Evolutionary conservation across 768 basidiomycete species (phyloP).

Genomic region (Paxillus rubicundulus): DNA sequence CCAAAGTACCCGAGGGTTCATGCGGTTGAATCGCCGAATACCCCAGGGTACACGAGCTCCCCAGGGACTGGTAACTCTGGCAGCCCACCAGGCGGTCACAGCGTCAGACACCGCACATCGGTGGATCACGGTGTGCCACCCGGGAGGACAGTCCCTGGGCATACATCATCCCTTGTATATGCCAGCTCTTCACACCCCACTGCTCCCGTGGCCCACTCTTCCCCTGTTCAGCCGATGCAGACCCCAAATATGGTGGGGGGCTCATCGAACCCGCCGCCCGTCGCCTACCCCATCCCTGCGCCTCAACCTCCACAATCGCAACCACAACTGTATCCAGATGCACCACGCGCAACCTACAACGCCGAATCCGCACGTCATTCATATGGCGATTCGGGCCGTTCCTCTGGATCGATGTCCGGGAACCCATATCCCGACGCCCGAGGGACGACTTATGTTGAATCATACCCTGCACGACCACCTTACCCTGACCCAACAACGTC

Average conservation of each 20-base stretch:
- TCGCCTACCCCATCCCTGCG: conserved; percentile 20
- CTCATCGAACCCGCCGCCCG: conserved; percentile 23
- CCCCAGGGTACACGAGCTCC: conserved; percentile 45
- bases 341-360: conserved; percentile 19
- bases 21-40: conserved; percentile 47
- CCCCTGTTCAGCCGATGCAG: conserved; percentile 24
- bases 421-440: conserved; percentile 32
- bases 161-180: conserved; percentile 27
- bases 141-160: conserved; percentile 15
- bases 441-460: conserved; percentile 20
- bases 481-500: conserved; percentile 22
- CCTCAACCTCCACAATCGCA: conserved; percentile 24
- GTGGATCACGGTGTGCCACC: conserved; percentile 23
- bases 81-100: conserved; percentile 41
- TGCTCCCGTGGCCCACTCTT: conserved; percentile 6
- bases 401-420: conserved; percentile 14
- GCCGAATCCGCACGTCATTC: conserved; percentile 21
- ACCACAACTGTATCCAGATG: conserved; percentile 25
- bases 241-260: conserved; percentile 16
- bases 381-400: conserved; percentile 21
- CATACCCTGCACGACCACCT: conserved; percentile 23
- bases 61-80: conserved; percentile 59
- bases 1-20: conserved; percentile 49
- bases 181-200: conserved; percentile 3
- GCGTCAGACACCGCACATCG: conserved; percentile 24